A percentile compares a stretch with the other conserved stretches of the same genome.
These are phyloP conservation scores for Theileria orientalis DNA, from an alignment of 169 alveolate genomes.

Conservation along the genomic window DNA sequence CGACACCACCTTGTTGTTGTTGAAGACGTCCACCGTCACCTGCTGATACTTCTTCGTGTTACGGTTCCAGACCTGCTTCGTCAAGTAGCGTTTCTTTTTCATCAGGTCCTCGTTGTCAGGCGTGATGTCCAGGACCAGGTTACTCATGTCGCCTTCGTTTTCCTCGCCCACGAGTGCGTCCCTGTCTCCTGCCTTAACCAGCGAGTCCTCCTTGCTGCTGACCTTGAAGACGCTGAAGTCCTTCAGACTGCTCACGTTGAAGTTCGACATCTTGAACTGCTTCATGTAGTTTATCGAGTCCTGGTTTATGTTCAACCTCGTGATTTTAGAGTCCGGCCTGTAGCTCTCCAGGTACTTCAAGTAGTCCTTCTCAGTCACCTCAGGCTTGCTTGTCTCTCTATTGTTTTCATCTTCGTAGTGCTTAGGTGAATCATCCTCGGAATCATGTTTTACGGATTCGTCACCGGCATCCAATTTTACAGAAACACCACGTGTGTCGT, in stretches of 20 bases:
- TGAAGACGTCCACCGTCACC: conserved; percentile 54
- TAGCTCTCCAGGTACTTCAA: conserved; percentile 10
- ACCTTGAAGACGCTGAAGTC: neutral
- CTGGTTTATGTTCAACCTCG: neutral
- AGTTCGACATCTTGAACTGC: neutral
- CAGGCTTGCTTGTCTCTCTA: neutral
- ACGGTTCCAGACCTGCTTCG: conserved; percentile 63
- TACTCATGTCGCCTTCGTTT: neutral
- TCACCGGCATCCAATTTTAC: neutral
- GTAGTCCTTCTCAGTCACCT: conserved; percentile 21
- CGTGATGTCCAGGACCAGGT: conserved; percentile 48
- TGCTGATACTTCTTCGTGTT: conserved; percentile 56
- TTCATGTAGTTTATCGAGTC: conserved; percentile 3
- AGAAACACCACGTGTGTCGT: too few relatives aligned
- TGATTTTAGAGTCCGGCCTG: conserved; percentile 2
- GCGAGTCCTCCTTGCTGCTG: neutral
- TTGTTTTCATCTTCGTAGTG: neutral
- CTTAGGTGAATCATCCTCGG: neutral
- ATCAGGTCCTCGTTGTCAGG: conserved; percentile 62
- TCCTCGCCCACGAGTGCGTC: neutral
- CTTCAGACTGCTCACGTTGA: neutral
- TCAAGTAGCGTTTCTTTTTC: conserved; percentile 45
- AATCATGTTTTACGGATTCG: too few relatives aligned
- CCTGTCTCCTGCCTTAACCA: neutral
- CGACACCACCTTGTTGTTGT: conserved; percentile 29